Evolutionary conservation across 768 basidiomycete species (phyloP).

Genomic region (Ramaria sp.): DNA sequence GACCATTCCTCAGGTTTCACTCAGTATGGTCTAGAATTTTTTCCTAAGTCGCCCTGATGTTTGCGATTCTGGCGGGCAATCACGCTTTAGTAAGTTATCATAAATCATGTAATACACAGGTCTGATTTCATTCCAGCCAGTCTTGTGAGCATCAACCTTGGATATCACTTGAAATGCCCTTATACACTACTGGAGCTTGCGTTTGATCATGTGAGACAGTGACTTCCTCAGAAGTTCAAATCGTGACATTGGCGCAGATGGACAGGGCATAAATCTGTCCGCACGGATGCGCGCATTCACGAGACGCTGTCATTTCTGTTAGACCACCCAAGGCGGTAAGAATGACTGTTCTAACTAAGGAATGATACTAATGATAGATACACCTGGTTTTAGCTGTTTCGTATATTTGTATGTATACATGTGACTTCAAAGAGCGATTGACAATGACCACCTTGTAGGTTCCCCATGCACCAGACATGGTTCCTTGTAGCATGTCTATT

Average conservation of each 20-base stretch:
- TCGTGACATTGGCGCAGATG: slow-evolving; percentile 39
- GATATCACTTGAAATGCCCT: background rate
- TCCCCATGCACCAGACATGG: slow-evolving; percentile 92
- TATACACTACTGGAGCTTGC: slow-evolving; percentile 39
- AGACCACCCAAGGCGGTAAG: slow-evolving; percentile 72
- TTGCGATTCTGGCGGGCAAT: slow-evolving; percentile 85
- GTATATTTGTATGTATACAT: slow-evolving; percentile 46
- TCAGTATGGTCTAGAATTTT: background rate
- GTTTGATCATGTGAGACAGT: slow-evolving; percentile 66
- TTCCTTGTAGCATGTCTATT: slow-evolving; percentile 66
- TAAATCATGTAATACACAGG: background rate
- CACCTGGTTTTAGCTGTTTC: slow-evolving; percentile 46
- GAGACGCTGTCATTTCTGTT: slow-evolving; percentile 88
- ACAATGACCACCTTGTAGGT: slow-evolving; percentile 18
- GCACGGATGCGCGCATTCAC: slow-evolving; percentile 43
- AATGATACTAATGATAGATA: background rate
- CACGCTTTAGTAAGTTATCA: slow-evolving; percentile 75
- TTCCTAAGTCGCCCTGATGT: slow-evolving; percentile 40
- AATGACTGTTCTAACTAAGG: slow-evolving; percentile 16
- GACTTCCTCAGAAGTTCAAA: background rate
- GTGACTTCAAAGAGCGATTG: background rate
- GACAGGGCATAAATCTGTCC: slow-evolving; percentile 53
- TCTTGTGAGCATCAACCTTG: slow-evolving; percentile 53
- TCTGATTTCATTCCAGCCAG: slow-evolving; percentile 39
- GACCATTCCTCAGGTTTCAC: background rate